Evolutionary conservation across 768 basidiomycete species (phyloP).

Genomic region (Sistotremastrum suecicum): DNA sequence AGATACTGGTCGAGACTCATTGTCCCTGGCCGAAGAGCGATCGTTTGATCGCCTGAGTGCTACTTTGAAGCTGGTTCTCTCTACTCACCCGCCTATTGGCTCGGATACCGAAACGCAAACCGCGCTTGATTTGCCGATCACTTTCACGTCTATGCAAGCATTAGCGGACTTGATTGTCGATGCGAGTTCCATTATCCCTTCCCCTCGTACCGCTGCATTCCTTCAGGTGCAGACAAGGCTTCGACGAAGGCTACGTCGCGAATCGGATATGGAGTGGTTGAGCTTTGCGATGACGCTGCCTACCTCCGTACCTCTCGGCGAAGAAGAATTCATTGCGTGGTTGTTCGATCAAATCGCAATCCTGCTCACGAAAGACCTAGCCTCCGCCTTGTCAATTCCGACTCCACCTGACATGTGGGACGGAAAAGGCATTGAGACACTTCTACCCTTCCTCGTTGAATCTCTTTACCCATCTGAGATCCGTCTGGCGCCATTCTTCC

Average conservation of each 20-base stretch:
- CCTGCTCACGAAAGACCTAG: no score
- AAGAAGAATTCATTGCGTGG: no score
- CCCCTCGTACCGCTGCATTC: no score
- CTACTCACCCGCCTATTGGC: no score
- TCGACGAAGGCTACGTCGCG: not conserved
- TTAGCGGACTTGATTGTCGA: not conserved
- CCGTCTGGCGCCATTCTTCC: constrained; percentile 35
- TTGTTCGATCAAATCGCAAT: no score
- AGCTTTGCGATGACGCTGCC: constrained; percentile 24
- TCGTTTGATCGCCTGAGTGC: no score
- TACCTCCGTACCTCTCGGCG: no score
- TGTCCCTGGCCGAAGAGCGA: no score
- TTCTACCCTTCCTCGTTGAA: constrained; percentile 48
- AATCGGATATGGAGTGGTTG: constrained; percentile 42
- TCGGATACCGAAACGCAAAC: not conserved
- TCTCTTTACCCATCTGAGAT: constrained; percentile 25
- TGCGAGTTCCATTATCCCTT: not conserved
- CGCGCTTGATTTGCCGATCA: not conserved
- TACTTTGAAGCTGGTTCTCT: no score
- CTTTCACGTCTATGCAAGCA: not conserved
- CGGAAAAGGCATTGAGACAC: constrained; percentile 31
- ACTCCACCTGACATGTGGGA: constrained; percentile 31
- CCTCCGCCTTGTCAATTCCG: no score
- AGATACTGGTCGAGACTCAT: no score
- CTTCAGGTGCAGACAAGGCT: constrained; percentile 9